phyloP scores from a whole-genome alignment of 176 grass and related monocot genomes.

The Cocos nucifera region DNA sequence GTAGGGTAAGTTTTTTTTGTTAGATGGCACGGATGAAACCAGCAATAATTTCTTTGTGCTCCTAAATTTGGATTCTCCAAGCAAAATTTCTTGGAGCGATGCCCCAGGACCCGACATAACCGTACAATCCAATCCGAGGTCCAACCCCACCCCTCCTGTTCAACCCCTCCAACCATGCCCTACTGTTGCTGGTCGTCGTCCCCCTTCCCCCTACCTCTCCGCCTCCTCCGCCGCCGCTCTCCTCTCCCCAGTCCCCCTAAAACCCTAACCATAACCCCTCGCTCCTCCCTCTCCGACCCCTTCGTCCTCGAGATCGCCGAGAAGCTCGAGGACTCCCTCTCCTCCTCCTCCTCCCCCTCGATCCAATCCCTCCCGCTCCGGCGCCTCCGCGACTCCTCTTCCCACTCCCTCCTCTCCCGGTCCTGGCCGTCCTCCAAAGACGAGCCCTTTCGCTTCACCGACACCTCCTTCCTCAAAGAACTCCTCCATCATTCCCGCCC shows the following conservation, averaged over 20 bases:
- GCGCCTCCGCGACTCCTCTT: slow-evolving; percentile 24
- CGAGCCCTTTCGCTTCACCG: slow-evolving; percentile 66
- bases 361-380: slow-evolving; percentile 9
- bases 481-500: slow-evolving; percentile 34
- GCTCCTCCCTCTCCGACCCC: slow-evolving; percentile 27
- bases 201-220: slow-evolving; percentile 6
- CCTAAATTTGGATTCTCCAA: no score
- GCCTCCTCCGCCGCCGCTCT: background rate
- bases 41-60: no score
- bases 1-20: no score
- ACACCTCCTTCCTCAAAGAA: slow-evolving; percentile 45
- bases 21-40: no score
- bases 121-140: no score
- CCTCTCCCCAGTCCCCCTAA: background rate
- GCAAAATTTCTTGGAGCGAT: no score
- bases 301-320: slow-evolving; percentile 48
- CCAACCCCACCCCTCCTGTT: no score
- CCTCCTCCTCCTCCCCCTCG: slow-evolving; percentile 1
- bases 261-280: background rate
- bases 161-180: slow-evolving; percentile 4
- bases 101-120: no score
- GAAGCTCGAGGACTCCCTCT: slow-evolving; percentile 42
- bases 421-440: slow-evolving; percentile 49
- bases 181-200: slow-evolving; percentile 12
- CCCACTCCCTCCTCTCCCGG: slow-evolving; percentile 50